Conservation (phyloP, 2,329 filamentous ascomycete genomes). For the Penicillium freii region DNA sequence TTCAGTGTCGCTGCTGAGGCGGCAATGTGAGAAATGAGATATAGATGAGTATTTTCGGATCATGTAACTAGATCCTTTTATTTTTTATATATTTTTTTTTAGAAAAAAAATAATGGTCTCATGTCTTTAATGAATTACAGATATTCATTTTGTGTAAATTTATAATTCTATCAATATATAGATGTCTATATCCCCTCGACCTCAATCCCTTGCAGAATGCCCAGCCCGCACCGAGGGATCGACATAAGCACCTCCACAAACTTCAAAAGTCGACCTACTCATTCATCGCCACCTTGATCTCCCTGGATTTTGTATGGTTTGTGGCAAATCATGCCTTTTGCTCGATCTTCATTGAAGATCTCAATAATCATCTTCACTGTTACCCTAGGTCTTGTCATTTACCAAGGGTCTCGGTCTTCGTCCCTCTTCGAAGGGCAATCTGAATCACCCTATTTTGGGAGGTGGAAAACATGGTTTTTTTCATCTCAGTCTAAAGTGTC, state of each 20-base stretch:
- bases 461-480: constrained; percentile 25
- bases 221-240: not conserved
- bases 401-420: not conserved
- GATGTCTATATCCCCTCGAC: not conserved
- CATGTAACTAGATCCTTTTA: not conserved
- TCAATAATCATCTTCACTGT: not conserved
- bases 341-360: not conserved
- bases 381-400: not conserved
- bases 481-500: not conserved
- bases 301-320: not conserved
- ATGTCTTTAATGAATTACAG: not conserved
- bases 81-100: too few relatives aligned
- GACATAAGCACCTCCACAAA: not conserved
- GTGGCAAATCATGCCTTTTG: not conserved
- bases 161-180: not conserved
- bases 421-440: not conserved
- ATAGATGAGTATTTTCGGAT: not conserved
- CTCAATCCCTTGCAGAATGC: not conserved
- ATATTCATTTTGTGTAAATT: not conserved
- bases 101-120: not conserved
- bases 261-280: not conserved
- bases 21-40: not conserved
- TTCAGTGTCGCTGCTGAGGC: constrained; percentile 8
- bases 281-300: not conserved
- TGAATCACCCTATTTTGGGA: constrained; percentile 12